phyloP scores from a whole-genome alignment of 306 rosid species.

The Pyrus communis region DNA sequence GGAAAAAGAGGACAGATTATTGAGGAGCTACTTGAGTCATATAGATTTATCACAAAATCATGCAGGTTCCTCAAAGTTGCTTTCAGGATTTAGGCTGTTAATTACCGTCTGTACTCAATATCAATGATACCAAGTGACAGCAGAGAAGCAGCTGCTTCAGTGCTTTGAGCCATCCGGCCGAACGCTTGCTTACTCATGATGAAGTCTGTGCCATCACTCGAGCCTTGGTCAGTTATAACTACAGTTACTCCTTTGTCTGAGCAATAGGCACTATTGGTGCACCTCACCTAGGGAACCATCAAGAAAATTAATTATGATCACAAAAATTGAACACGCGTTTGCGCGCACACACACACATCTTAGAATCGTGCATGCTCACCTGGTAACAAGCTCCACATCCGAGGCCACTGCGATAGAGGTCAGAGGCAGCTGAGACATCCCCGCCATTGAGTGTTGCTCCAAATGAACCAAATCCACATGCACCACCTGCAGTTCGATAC shows the following conservation, averaged over 20 bases:
- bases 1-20: conserved; percentile 1
- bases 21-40: conserved; percentile 1
- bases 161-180: conserved; percentile 57
- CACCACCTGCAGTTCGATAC: conserved; percentile 48
- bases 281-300: conserved; percentile 48
- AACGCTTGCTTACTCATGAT: conserved; percentile 71
- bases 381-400: conserved; percentile 98
- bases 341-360: background rate
- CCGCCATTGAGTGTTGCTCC: conserved; percentile 88
- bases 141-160: conserved; percentile 45
- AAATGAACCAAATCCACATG: conserved; percentile 79
- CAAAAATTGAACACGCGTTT: background rate
- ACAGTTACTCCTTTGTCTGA: conserved; percentile 58
- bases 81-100: conserved; percentile 11
- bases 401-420: conserved; percentile 64
- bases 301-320: background rate
- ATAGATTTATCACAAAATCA: too few species aligned
- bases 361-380: conserved; percentile 29
- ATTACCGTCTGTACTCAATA: conserved; percentile 60
- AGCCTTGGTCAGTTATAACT: conserved; percentile 77
- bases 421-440: conserved; percentile 78
- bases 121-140: conserved; percentile 54
- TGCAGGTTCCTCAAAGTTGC: background rate
- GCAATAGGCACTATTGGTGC: conserved; percentile 57
- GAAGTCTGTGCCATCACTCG: conserved; percentile 56